These are phyloP conservation scores for Capronia coronata DNA, from an alignment of 2,329 filamentous ascomycete species.

Conservation along the genomic window DNA sequence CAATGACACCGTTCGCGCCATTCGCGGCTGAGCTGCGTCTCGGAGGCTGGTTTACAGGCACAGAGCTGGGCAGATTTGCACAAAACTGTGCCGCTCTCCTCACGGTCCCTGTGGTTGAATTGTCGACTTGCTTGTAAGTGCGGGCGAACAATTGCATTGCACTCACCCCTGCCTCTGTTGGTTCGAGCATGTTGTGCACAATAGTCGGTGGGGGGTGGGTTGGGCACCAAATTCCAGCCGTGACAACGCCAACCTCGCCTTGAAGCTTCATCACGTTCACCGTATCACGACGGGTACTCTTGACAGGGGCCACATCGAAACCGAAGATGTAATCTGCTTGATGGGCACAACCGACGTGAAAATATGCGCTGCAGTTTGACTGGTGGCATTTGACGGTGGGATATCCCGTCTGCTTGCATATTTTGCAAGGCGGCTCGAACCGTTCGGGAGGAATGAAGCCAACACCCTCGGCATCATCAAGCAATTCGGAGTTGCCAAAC, in stretches of 20 bases:
- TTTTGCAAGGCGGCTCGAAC: slow-evolving; percentile 73
- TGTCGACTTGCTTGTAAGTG: slow-evolving; percentile 91
- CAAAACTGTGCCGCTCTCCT: slow-evolving; percentile 73
- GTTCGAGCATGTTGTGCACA: slow-evolving; percentile 72
- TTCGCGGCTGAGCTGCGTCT: slow-evolving; percentile 54
- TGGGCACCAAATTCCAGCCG: slow-evolving; percentile 85
- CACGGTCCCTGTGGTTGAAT: slow-evolving; percentile 81
- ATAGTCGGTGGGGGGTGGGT: slow-evolving; percentile 60
- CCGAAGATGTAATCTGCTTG: slow-evolving; percentile 76
- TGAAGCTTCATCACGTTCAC: slow-evolving; percentile 73
- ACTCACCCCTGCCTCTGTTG: slow-evolving; percentile 63
- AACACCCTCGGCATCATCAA: slow-evolving; percentile 86
- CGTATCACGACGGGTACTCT: slow-evolving; percentile 77
- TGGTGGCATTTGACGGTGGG: slow-evolving; percentile 78
- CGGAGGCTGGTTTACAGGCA: slow-evolving; percentile 33
- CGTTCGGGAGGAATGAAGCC: slow-evolving; percentile 67
- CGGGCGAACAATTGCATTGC: slow-evolving; percentile 80
- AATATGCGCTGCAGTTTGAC: slow-evolving; percentile 44
- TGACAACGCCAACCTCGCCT: slow-evolving; percentile 73
- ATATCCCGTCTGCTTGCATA: slow-evolving; percentile 64
- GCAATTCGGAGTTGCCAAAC: slow-evolving; percentile 74
- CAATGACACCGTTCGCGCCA: slow-evolving; percentile 25
- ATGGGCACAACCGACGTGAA: slow-evolving; percentile 88
- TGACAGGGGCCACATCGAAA: slow-evolving; percentile 84
- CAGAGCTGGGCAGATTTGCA: slow-evolving; percentile 34